These are phyloP conservation scores for Letharia columbiana DNA, from an alignment of 495 filamentous ascomycete genomes.

Conservation along the genomic window DNA sequence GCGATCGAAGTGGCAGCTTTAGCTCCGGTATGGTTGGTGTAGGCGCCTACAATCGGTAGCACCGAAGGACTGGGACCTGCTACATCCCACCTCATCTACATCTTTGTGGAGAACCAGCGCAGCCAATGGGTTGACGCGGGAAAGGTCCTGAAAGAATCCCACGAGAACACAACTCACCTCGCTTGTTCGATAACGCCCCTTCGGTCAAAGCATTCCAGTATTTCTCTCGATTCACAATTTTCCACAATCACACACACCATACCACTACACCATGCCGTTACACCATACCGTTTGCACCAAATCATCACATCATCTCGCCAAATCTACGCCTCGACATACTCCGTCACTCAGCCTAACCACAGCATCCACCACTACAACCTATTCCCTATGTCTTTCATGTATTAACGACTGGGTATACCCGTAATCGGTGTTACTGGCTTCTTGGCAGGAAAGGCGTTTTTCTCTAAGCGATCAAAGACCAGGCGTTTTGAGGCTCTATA, in stretches of 20 bases:
- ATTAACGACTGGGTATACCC: slow-evolving; percentile 8
- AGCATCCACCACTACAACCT: neutral
- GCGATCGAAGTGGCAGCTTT: slow-evolving; percentile 12
- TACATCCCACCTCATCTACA: neutral
- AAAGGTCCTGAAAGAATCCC: neutral
- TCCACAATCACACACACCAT: neutral
- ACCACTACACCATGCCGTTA: neutral
- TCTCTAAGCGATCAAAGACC: neutral
- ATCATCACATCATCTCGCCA: neutral
- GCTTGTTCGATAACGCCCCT: neutral
- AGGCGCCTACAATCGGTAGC: slow-evolving; percentile 11
- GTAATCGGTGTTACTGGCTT: neutral
- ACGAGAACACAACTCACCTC: no score
- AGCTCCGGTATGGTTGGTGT: slow-evolving; percentile 14
- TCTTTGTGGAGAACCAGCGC: neutral
- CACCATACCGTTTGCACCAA: neutral
- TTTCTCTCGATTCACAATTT: neutral
- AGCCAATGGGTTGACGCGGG: neutral
- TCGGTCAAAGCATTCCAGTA: neutral
- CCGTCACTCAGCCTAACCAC: neutral
- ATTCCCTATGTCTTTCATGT: neutral
- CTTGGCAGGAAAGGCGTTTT: neutral
- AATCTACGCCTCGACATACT: neutral
- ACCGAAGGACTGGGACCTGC: slow-evolving; percentile 6
- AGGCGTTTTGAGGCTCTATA: neutral